These are phyloP conservation scores for Brassica hybrid DNA, from an alignment of 441 rosid genomes.

Conservation along the genomic window DNA sequence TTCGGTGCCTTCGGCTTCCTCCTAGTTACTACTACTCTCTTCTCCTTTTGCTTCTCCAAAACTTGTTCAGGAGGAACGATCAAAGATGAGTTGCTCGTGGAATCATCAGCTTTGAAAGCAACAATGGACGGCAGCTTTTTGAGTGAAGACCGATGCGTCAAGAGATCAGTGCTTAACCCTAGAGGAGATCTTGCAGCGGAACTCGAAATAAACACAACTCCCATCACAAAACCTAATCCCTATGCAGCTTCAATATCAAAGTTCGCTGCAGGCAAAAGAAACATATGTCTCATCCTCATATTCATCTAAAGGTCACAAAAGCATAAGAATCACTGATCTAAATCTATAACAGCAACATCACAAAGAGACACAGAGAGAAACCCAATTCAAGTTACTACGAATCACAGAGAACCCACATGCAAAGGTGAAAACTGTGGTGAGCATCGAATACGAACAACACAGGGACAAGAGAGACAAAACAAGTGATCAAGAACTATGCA, in stretches of 20 bases:
- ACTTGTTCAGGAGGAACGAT: constrained; percentile 51
- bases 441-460: neutral
- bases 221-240: constrained; percentile 56
- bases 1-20: constrained; percentile 36
- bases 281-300: constrained; percentile 17
- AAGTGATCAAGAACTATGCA: neutral
- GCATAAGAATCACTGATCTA: neutral
- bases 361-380: neutral
- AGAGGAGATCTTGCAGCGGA: constrained; percentile 75
- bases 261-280: constrained; percentile 41
- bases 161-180: constrained; percentile 55
- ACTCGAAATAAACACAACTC: constrained; percentile 83
- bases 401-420: constrained; percentile 6
- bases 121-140: constrained; percentile 57
- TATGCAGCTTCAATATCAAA: constrained; percentile 2
- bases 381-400: neutral
- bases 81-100: constrained; percentile 47
- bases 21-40: constrained; percentile 50
- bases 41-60: constrained; percentile 50
- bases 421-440: neutral
- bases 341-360: neutral
- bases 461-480: neutral
- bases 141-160: constrained; percentile 45
- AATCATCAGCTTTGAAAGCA: constrained; percentile 72
- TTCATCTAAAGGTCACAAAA: neutral